Base-by-base conservation (phyloP, 495 filamentous ascomycete genomes). In the Penicillium angulare region DNA sequence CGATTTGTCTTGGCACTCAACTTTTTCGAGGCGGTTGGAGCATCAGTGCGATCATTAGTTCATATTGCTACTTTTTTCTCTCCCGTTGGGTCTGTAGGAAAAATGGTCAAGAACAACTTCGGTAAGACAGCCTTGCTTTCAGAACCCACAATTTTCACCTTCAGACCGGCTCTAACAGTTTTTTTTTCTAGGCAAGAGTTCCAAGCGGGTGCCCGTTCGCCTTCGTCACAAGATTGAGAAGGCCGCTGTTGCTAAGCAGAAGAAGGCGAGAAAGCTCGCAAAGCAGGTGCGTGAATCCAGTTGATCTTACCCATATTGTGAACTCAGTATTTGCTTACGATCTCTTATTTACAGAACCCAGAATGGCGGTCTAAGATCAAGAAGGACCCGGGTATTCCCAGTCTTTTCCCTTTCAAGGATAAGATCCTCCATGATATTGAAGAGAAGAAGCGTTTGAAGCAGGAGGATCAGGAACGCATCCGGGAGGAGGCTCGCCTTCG, bases 401-500 rank as follows among this genome's bases (percentile, higher is more conserved):
- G 96, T 64, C 79, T 96, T 21, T 98, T 96, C 73, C 93, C 93
- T 10, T 96, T 92, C 80, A 98, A 98, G 74, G 95, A 97, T 62
- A 89, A 87, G 74, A 80, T 98, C 16, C 79, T 98, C 35, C 82
- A 89, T 22, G 89, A 98, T 67, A 95, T 98, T 57, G 95, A 98
- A 73, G 89, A 96, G 66, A 84, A 80, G 50, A 86, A 84, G 69
- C 77, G 85, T 26, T 61, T 80, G 65, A 97, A 91, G 74, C 81
- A 79, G 45, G 93, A 96, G 66, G 90, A 96, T 56, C 78, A 78
- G 57, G 74, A 78, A 57, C 80, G 80, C 48, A 79, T 80, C 41
- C 78, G 81, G 42, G 88, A 95, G 57, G 75, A 88, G 57, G 83
- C 86, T 40, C 92, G 85, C 63, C 78, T 78, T 18, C 79, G 80